phyloP scores from a whole-genome alignment of 1,139 yeast genomes.

The Geotrichum citri-aurantii region DNA sequence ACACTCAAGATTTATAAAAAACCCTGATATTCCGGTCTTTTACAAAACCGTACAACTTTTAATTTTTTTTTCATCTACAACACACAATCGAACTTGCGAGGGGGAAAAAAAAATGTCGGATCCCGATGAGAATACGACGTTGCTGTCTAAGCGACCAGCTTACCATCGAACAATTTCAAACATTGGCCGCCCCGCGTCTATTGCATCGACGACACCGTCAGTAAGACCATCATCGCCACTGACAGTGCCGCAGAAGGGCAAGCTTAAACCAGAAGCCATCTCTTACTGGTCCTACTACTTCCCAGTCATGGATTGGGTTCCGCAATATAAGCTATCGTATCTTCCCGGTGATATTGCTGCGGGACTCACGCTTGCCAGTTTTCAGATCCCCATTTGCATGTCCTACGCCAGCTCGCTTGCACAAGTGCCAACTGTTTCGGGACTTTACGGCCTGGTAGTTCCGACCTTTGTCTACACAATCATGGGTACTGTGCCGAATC shows the following conservation, averaged over 20 bases:
- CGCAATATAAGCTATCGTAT: slow-evolving; percentile 48
- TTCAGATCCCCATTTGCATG: slow-evolving; percentile 83
- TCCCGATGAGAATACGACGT: slow-evolving; percentile 7
- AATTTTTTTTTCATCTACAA: too few relatives aligned
- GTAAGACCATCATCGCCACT: slow-evolving; percentile 7
- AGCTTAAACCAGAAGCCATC: slow-evolving; percentile 19
- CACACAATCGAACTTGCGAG: too few relatives aligned
- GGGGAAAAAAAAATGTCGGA: not conserved
- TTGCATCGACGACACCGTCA: slow-evolving; percentile 3
- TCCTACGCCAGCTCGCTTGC: slow-evolving; percentile 90
- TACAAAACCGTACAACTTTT: too few relatives aligned
- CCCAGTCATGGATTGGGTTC: slow-evolving; percentile 78
- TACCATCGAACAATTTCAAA: slow-evolving; percentile 19
- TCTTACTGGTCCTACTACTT: slow-evolving; percentile 58
- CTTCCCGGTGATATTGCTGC: slow-evolving; percentile 75
- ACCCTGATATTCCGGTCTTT: too few relatives aligned
- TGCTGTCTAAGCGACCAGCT: slow-evolving; percentile 14
- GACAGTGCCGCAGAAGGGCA: slow-evolving; percentile 16
- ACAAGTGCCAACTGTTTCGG: slow-evolving; percentile 83
- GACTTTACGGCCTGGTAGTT: slow-evolving; percentile 72
- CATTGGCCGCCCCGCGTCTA: slow-evolving; percentile 4
- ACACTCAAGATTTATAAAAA: too few relatives aligned
- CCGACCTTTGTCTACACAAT: slow-evolving; percentile 79
- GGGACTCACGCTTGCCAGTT: slow-evolving; percentile 83
- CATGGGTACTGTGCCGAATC: slow-evolving; percentile 89